Evolutionary conservation across 345 rosid species (phyloP).

Genomic region (Eucalyptus camaldulensis): DNA sequence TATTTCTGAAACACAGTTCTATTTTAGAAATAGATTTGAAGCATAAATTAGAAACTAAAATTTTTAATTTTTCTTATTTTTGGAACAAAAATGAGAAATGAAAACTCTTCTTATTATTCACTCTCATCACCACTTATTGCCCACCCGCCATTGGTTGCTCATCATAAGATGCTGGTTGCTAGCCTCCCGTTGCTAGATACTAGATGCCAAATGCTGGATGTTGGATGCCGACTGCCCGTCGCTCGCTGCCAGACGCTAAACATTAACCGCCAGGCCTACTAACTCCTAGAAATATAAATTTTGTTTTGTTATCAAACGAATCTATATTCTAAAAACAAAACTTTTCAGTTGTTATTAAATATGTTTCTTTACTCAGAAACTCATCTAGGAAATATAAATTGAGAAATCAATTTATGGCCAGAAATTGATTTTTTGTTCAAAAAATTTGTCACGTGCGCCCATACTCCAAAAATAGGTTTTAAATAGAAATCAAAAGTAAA

Average conservation of each 20-base stretch:
- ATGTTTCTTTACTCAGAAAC: rapidly evolving
- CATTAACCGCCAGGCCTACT: rapidly evolving
- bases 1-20: rapidly evolving
- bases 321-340: rapidly evolving
- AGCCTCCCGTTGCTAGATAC: too few species aligned
- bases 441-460: rapidly evolving
- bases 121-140: rapidly evolving
- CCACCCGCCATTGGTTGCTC: rapidly evolving
- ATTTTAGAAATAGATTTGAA: too few species aligned
- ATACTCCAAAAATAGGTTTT: rapidly evolving
- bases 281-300: too few species aligned
- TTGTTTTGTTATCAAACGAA: rapidly evolving
- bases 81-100: too few species aligned
- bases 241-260: rapidly evolving
- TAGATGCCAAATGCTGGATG: rapidly evolving
- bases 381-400: rapidly evolving
- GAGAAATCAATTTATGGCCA: rapidly evolving
- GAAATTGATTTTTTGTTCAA: too few species aligned
- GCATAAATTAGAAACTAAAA: rapidly evolving
- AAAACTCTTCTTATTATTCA: too few species aligned
- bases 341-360: rapidly evolving
- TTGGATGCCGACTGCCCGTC: rapidly evolving
- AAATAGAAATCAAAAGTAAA: rapidly evolving
- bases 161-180: too few species aligned
- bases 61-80: too few species aligned